A percentile compares a stretch with the other conserved stretches of the same genome.
Evolutionary conservation across 2,329 filamentous ascomycete species (phyloP).

Genomic region (Nemania serpens): DNA sequence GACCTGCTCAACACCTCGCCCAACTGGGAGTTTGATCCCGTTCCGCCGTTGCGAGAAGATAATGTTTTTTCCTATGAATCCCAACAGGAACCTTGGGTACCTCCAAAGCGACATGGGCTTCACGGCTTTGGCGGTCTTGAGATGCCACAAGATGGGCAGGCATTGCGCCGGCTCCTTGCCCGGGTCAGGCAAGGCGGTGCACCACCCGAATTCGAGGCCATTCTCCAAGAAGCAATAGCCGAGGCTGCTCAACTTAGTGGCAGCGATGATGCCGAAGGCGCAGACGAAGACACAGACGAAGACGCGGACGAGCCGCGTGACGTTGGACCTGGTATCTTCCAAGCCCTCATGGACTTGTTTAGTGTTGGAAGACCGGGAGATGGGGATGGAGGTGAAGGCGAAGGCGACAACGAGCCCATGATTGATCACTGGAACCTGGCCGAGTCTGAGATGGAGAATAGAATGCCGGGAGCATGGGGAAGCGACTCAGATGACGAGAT

Average conservation of each 20-base stretch:
- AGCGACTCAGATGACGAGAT: constrained; percentile 27
- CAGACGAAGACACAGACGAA: constrained; percentile 23
- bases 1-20: constrained; percentile 66
- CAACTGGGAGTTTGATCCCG: constrained; percentile 78
- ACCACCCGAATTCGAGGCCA: constrained; percentile 28
- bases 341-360: constrained; percentile 31
- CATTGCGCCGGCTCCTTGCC: constrained; percentile 30
- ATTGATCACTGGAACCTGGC: constrained; percentile 18
- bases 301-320: constrained; percentile 9
- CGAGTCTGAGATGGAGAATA: constrained; percentile 15
- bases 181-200: constrained; percentile 30
- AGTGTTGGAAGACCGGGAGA: neutral
- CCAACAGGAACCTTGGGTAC: constrained; percentile 50
- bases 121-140: constrained; percentile 9
- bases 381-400: neutral
- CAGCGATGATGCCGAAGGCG: constrained; percentile 11
- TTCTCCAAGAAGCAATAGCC: constrained; percentile 30
- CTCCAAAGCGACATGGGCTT: constrained; percentile 27
- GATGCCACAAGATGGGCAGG: constrained; percentile 20
- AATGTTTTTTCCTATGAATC: constrained; percentile 56
- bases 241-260: constrained; percentile 15
- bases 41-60: constrained; percentile 68
- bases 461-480: constrained; percentile 37
- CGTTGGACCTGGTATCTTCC: constrained; percentile 17
- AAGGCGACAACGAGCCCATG: neutral